Evolutionary conservation across 1,284 basidiomycete genomes (phyloP), one percentile per base, ranked within the genome.

Genomic region (Trichosporon inkin): DNA sequence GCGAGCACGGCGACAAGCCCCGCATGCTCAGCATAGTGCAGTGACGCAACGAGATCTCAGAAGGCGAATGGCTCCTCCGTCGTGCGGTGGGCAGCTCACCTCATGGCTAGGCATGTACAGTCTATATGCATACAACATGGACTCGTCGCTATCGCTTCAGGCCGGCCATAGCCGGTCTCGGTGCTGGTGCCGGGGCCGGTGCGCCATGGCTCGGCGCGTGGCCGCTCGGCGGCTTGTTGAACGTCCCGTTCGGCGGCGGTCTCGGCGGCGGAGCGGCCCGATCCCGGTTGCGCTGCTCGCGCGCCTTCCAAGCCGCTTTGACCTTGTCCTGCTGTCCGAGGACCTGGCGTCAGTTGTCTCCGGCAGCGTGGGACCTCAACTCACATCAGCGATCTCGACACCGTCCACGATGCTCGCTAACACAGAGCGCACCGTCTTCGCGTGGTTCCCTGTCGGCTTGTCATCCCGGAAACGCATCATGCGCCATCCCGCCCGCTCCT

Each of bases 391-490:
- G 70, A 88, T 88, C 71, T 95, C 90, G 34, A 96, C 91, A 5
- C 93, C 93, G 73, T 96, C 93, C 38, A 85, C 83, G 64, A 95
- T 96, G 69, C 87, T 92, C 65, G 86, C 82, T 56, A 95, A 84
- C 69, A 96, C 91, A 67, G 88, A 89, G 58, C 88, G 84, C 47
- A 96, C 90, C 57, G 92, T 86, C 39, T 78, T 83, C 60, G 83
- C 84, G 77, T 91, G 90, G 77, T 97, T 97, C 32, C 89, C 93
- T 67, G 92, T 80, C 3, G 85, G 88, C 75, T 97, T 97, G 78
- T 97, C 93, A 71, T 94, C 86, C 68, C 94, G 80, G 75, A 94
- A 93, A 39, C 94, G 85, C 84, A 96, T 86, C 83, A 92, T 86
- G 57, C 85, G 85, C 92, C 93, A 97, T 55, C 83, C 83, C 41